Percentiles rank a stretch among this genome's conserved stretches.
These are phyloP conservation scores for Tremella yokohamensis DNA, from an alignment of 768 basidiomycete species.

Conservation along the genomic window DNA sequence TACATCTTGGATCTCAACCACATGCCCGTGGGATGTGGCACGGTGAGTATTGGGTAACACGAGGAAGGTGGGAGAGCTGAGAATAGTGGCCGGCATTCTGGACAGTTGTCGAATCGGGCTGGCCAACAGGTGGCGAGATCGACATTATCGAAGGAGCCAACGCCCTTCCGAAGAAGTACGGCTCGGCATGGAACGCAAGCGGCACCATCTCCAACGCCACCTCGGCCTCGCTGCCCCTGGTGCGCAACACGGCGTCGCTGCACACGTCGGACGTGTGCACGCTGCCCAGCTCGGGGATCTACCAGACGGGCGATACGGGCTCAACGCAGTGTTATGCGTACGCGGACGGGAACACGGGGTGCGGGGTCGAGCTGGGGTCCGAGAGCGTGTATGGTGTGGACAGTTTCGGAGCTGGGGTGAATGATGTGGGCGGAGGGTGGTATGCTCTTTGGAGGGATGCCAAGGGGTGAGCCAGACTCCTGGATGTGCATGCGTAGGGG, in stretches of 20 bases:
- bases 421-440: slow-evolving; percentile 58
- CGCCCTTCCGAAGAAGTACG: slow-evolving; percentile 31
- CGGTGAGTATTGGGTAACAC: slow-evolving; percentile 26
- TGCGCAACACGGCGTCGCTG: slow-evolving; percentile 29
- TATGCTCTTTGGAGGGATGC: slow-evolving; percentile 54
- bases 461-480: slow-evolving; percentile 29
- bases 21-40: slow-evolving; percentile 51
- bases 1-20: slow-evolving; percentile 50
- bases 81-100: slow-evolving; percentile 50
- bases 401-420: slow-evolving; percentile 31
- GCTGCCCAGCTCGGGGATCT: slow-evolving; percentile 15
- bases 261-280: slow-evolving; percentile 36
- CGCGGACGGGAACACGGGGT: slow-evolving; percentile 61
- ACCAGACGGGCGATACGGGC: slow-evolving; percentile 36
- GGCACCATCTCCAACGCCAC: slow-evolving; percentile 12
- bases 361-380: slow-evolving; percentile 55
- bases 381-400: slow-evolving; percentile 34
- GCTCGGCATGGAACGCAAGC: slow-evolving; percentile 39
- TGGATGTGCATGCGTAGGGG: not conserved
- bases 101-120: slow-evolving; percentile 42
- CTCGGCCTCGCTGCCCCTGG: slow-evolving; percentile 12
- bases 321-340: slow-evolving; percentile 38
- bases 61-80: not conserved
- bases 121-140: slow-evolving; percentile 56
- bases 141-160: slow-evolving; percentile 84